Conservation (phyloP, 2,329 filamentous ascomycete species). For the Aspergillus tanneri region DNA sequence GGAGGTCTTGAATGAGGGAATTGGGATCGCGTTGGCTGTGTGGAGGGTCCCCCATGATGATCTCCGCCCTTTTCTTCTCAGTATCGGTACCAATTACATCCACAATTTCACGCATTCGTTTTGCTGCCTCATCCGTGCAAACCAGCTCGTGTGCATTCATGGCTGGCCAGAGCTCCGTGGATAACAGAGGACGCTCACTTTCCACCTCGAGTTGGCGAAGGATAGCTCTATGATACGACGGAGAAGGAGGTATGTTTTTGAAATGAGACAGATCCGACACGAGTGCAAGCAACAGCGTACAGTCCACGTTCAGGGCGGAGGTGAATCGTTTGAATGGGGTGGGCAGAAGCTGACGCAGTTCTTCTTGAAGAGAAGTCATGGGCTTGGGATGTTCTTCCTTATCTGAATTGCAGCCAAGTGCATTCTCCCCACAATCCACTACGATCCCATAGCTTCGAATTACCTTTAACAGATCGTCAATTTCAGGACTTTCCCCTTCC, state of each 20-base stretch:
- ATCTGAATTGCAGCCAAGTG: constrained; percentile 12
- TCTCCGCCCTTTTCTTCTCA: constrained; percentile 58
- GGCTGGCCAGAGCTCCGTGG: constrained; percentile 62
- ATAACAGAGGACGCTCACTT: constrained; percentile 58
- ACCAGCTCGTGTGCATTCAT: constrained; percentile 58
- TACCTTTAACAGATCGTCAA: constrained; percentile 57
- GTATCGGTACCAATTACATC: constrained; percentile 61
- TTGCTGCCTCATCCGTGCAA: constrained; percentile 65
- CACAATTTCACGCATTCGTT: constrained; percentile 66
- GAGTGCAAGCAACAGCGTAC: constrained; percentile 68
- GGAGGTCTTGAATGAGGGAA: constrained; percentile 38
- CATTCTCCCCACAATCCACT: constrained; percentile 37
- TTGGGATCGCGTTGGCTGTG: constrained; percentile 33
- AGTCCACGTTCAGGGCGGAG: constrained; percentile 49
- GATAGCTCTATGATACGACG: constrained; percentile 61
- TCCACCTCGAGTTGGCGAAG: constrained; percentile 66
- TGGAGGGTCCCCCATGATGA: constrained; percentile 56
- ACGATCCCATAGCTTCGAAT: constrained; percentile 53
- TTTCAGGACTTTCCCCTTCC: constrained; percentile 51
- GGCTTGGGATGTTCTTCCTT: constrained; percentile 7
- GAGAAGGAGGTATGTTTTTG: constrained; percentile 43
- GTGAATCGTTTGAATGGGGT: constrained; percentile 44
- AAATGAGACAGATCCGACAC: constrained; percentile 71
- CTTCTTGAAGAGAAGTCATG: constrained; percentile 11
- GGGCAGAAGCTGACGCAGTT: constrained; percentile 39